Conservation (phyloP, 306 rosid genomes). For the Clitoria ternatea region DNA sequence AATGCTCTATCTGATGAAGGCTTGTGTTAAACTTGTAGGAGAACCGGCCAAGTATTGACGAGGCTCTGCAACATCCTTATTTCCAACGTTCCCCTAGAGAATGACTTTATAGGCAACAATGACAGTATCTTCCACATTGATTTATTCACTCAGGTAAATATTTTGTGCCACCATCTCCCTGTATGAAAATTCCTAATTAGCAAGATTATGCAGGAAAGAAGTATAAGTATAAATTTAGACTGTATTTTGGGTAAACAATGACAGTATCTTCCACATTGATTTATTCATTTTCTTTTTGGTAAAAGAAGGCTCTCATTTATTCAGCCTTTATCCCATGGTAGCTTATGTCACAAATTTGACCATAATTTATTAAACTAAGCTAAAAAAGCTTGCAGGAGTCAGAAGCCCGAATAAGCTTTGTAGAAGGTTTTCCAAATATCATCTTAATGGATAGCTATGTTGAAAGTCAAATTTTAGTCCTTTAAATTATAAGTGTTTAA, state of each 20-base stretch:
- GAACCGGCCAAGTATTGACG: constrained; percentile 72
- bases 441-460: background rate
- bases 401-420: background rate
- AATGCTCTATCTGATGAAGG: constrained; percentile 5
- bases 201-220: background rate
- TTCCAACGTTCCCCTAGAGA: constrained; percentile 56
- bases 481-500: background rate
- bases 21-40: constrained; percentile 48
- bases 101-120: constrained; percentile 26
- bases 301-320: too few species aligned
- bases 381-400: background rate
- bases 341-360: background rate
- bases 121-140: background rate
- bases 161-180: background rate
- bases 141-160: constrained; percentile 20
- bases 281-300: too few species aligned
- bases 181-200: background rate
- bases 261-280: too few species aligned
- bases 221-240: background rate
- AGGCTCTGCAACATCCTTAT: constrained; percentile 82
- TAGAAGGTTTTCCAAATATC: background rate
- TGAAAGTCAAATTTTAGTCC: background rate
- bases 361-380: background rate
- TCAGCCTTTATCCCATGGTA: background rate
- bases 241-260: too few species aligned